Conservation (phyloP, 495 filamentous ascomycete genomes). For the Neurospora sp. region DNA sequence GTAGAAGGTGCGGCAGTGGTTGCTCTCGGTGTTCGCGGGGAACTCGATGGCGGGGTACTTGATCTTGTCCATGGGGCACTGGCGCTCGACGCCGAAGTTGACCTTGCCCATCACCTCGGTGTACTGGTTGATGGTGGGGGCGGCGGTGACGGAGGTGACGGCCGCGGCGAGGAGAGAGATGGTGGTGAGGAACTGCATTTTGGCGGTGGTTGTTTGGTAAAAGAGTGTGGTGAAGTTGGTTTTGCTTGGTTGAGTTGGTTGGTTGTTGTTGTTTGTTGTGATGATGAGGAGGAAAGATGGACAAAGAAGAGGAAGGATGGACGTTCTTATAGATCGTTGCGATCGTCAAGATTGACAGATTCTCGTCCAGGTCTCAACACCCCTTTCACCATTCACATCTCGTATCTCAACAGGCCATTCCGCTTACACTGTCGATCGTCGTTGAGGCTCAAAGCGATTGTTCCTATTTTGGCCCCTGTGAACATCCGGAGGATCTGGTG, state of each 20-base stretch:
- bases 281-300: background rate
- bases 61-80: slow-evolving; percentile 49
- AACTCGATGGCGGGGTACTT: slow-evolving; percentile 2
- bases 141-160: background rate
- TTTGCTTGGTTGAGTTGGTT: background rate
- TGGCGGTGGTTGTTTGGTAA: background rate
- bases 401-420: background rate
- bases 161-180: background rate
- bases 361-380: background rate
- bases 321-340: background rate
- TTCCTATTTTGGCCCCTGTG: background rate
- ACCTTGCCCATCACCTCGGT: slow-evolving; percentile 30
- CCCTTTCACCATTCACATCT: background rate
- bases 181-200: background rate
- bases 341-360: background rate
- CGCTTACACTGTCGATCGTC: background rate
- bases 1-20: slow-evolving; percentile 1
- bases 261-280: background rate
- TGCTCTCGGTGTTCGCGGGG: background rate
- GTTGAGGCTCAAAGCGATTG: background rate
- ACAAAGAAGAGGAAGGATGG: background rate
- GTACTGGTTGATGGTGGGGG: slow-evolving; percentile 5
- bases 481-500: background rate
- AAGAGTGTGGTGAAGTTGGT: background rate
- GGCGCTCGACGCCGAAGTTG: slow-evolving; percentile 63